Conservation (phyloP, 192 early-diverging fungal genomes). For the Coemansia sp. region DNA sequence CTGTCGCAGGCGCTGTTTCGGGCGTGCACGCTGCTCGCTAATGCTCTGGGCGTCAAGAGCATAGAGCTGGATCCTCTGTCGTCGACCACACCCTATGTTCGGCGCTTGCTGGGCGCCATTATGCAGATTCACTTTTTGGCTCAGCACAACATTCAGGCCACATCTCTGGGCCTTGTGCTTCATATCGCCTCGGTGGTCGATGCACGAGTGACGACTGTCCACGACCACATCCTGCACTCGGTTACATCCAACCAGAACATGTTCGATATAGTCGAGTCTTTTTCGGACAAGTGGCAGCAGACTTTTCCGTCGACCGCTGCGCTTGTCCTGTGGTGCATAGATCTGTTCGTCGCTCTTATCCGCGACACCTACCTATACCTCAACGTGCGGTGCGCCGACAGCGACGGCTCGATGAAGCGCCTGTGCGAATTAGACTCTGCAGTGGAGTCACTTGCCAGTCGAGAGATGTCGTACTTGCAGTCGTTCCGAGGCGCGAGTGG, state of each 20-base stretch:
- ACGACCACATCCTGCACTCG: constrained; percentile 38
- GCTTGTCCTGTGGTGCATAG: constrained; percentile 57
- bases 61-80: constrained; percentile 54
- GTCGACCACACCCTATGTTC: constrained; percentile 45
- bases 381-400: constrained; percentile 46
- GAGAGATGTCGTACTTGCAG: constrained; percentile 21
- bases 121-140: constrained; percentile 57
- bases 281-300: constrained; percentile 42
- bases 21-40: constrained; percentile 41
- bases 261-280: constrained; percentile 24
- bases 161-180: constrained; percentile 51
- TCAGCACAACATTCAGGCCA: constrained; percentile 54
- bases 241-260: constrained; percentile 12
- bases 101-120: constrained; percentile 46
- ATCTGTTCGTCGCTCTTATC: constrained; percentile 48
- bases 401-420: constrained; percentile 35
- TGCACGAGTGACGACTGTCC: constrained; percentile 43
- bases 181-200: constrained; percentile 52
- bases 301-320: constrained; percentile 44
- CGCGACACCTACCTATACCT: constrained; percentile 56
- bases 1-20: constrained; percentile 48
- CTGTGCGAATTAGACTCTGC: constrained; percentile 41
- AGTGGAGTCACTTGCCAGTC: constrained; percentile 7
- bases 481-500: constrained; percentile 26
- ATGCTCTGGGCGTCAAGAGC: constrained; percentile 27